Base-by-base conservation (phyloP, 2,329 filamentous ascomycete genomes). In the Colletotrichum eremochloae region DNA sequence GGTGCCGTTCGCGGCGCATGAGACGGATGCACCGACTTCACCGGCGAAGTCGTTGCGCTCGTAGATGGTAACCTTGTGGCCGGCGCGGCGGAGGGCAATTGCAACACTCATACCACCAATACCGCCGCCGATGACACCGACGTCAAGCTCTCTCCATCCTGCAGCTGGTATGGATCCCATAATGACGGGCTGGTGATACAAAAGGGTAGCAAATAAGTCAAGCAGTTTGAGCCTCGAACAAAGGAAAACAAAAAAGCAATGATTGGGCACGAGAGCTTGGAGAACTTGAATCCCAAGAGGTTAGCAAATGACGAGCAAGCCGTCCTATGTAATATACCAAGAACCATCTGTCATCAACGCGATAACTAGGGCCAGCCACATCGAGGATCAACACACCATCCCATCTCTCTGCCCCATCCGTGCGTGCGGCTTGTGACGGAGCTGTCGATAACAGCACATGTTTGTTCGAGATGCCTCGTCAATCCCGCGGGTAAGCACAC, bases 1-100 rank as follows among this genome's bases (percentile, higher is more conserved):
- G 1, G 91, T 91, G 9, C 91, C 91, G 76, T 93, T 93, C 12
- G 91, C 90, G 1, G 91, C 91, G 76, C 91, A 93, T 0, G 88
- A 91, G 0, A 92, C 86, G 0, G 90, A 92, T 0, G 90, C 90
- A 15, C 91, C 91, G 0, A 92, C 90, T 77, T 93, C 91, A 18
- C 91, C 90, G 0, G 86, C 90, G 75, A 89, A 93, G 78, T 93
- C 89, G 44, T 86, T 85, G 48, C 87, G 87, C 77, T 92, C 91
- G 77, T 93, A 93, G 74, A 93, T 87, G 29, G 88, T 91, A 2
- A 87, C 85, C 1, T 76, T 62, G 76, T 87, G 86, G 29, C 86
- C 86, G 2, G 83, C 82, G 31, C 84, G 83, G 5, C 85, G 84
- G 15, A 87, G 81, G 0, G 86, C 81, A 44, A 86, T 84, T 7